These are phyloP conservation scores for Scedosporium boydii DNA, from an alignment of 2,329 filamentous ascomycete genomes.

Conservation along the genomic window DNA sequence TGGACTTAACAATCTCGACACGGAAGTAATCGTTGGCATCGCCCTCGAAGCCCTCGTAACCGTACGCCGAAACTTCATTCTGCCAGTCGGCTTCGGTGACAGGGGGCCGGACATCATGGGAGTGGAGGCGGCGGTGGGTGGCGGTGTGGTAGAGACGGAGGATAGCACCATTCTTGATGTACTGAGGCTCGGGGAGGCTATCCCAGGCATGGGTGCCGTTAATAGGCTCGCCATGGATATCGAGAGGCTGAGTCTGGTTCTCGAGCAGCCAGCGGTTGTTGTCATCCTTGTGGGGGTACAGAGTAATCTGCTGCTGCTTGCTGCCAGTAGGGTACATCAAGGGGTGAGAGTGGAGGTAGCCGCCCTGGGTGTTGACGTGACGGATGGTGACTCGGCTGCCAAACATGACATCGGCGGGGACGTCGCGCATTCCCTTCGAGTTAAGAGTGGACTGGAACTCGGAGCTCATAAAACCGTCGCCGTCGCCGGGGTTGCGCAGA, in stretches of 20 bases:
- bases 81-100: slow-evolving; percentile 88
- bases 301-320: slow-evolving; percentile 96
- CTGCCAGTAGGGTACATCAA: slow-evolving; percentile 97
- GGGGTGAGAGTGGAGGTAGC: slow-evolving; percentile 91
- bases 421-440: slow-evolving; percentile 91
- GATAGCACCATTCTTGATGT: slow-evolving; percentile 70
- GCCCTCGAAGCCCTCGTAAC: slow-evolving; percentile 91
- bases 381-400: slow-evolving; percentile 80
- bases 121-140: slow-evolving; percentile 86
- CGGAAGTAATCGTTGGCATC: slow-evolving; percentile 96
- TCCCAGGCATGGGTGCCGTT: slow-evolving; percentile 83
- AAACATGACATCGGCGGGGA: slow-evolving; percentile 82
- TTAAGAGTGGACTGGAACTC: slow-evolving; percentile 98
- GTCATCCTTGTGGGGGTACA: slow-evolving; percentile 98
- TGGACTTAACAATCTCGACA: slow-evolving; percentile 84
- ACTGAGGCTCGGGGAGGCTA: slow-evolving; percentile 51
- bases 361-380: slow-evolving; percentile 95
- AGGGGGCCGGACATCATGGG: slow-evolving; percentile 83
- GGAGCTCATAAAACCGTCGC: slow-evolving; percentile 98
- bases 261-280: slow-evolving; percentile 94
- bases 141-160: slow-evolving; percentile 75
- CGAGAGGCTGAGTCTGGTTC: slow-evolving; percentile 89
- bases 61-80: slow-evolving; percentile 92
- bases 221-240: slow-evolving; percentile 63
- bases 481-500: slow-evolving; percentile 88